Conservation (phyloP, 495 filamentous ascomycete genomes). For the Daldinia loculata region DNA sequence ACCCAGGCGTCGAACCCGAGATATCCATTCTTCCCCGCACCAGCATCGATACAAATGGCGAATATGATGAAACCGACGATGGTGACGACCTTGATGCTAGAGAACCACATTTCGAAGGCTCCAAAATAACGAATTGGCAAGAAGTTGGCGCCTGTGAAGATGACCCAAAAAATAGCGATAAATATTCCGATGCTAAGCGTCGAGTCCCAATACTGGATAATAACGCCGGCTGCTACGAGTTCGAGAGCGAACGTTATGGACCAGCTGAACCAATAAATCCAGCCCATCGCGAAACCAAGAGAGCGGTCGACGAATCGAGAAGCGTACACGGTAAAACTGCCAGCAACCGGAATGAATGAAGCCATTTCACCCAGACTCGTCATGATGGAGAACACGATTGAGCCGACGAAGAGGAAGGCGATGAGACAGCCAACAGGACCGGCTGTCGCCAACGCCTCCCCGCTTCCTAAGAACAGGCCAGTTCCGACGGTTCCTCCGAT, state of each 20-base stretch:
- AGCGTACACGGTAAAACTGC: constrained; percentile 78
- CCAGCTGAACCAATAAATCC: constrained; percentile 64
- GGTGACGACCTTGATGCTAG: constrained; percentile 77
- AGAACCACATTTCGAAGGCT: constrained; percentile 79
- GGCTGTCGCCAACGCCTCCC: constrained; percentile 66
- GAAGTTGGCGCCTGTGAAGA: constrained; percentile 72
- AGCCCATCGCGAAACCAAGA: constrained; percentile 81
- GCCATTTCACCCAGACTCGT: constrained; percentile 73
- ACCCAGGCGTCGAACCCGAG: constrained; percentile 79
- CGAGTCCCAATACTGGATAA: constrained; percentile 78
- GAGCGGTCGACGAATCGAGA: constrained; percentile 76
- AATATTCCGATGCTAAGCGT: constrained; percentile 67
- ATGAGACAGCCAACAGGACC: constrained; percentile 74
- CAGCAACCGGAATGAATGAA: constrained; percentile 76
- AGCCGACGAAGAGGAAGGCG: constrained; percentile 73
- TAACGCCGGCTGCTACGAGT: constrained; percentile 74
- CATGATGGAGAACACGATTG: constrained; percentile 69
- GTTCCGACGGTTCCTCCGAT: constrained; percentile 79
- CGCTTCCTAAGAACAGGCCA: constrained; percentile 77
- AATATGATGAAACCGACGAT: constrained; percentile 74
- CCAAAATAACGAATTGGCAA: constrained; percentile 74
- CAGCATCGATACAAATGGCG: constrained; percentile 72
- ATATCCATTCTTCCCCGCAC: constrained; percentile 69
- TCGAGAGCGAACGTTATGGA: constrained; percentile 77
- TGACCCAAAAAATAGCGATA: constrained; percentile 77